These are phyloP conservation scores for Pythium utonaiense DNA, from an alignment of 352 stramenopile species.

Conservation along the genomic window DNA sequence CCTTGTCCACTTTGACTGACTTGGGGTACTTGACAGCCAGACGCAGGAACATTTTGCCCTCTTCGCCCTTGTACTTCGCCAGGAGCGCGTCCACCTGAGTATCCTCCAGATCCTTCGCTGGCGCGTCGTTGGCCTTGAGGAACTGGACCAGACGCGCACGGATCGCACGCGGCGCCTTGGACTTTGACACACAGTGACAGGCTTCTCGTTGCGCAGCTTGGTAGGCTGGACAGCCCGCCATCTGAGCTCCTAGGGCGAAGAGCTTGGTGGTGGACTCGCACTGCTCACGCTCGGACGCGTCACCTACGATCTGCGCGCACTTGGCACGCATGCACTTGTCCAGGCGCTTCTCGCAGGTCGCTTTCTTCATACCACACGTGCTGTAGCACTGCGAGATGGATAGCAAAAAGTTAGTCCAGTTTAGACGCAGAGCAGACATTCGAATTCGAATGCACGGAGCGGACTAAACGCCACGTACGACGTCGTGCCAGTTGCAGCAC, in stretches of 20 bases:
- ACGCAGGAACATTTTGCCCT: conserved; percentile 58
- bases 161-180: conserved; percentile 24
- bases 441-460: neutral
- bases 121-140: conserved; percentile 36
- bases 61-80: conserved; percentile 61
- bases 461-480: conserved; percentile 39
- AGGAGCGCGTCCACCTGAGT: conserved; percentile 46
- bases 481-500: conserved; percentile 83
- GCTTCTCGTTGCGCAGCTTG: conserved; percentile 65
- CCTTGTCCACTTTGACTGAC: conserved; percentile 42
- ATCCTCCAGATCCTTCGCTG: conserved; percentile 33
- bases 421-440: neutral
- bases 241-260: conserved; percentile 60
- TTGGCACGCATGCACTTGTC: conserved; percentile 70
- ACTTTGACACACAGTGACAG: conserved; percentile 49
- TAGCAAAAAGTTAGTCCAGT: neutral
- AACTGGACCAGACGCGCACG: conserved; percentile 60
- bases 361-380: conserved; percentile 73
- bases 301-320: conserved; percentile 31
- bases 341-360: conserved; percentile 59
- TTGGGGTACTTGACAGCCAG: conserved; percentile 58
- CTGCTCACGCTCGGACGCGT: conserved; percentile 27
- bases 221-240: conserved; percentile 66
- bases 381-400: conserved; percentile 60
- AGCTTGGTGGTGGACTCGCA: conserved; percentile 64